phyloP scores from a whole-genome alignment of 257 asterid species.

The Cynanchum wilfordii region DNA sequence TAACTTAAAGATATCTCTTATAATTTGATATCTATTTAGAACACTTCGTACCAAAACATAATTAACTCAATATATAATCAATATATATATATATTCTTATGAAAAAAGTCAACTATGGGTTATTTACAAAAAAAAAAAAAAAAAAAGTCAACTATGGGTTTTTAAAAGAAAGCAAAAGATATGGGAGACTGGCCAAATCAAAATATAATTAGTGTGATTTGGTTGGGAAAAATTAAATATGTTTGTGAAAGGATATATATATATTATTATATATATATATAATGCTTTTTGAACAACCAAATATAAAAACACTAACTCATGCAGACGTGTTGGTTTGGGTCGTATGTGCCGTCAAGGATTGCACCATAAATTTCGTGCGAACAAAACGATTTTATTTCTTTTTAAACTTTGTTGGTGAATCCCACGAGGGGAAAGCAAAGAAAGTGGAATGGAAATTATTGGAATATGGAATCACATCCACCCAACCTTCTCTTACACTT shows the following conservation, averaged over 20 bases:
- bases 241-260: no score
- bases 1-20: no score
- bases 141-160: neutral
- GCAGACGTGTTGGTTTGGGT: neutral
- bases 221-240: neutral
- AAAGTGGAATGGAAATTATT: neutral
- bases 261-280: no score
- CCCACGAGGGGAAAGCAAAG: neutral
- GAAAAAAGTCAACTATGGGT: no score
- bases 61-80: no score
- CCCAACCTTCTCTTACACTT: neutral
- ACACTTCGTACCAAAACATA: no score
- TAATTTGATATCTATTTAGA: no score
- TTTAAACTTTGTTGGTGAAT: neutral
- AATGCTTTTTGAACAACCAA: neutral
- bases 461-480: neutral
- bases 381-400: neutral
- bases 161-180: neutral
- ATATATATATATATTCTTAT: no score
- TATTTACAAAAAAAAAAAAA: no score
- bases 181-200: neutral
- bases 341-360: neutral
- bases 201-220: neutral
- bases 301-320: neutral
- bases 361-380: neutral